phyloP scores from a whole-genome alignment of 202 grass and related monocot genomes.

The Digitaria exilis region DNA sequence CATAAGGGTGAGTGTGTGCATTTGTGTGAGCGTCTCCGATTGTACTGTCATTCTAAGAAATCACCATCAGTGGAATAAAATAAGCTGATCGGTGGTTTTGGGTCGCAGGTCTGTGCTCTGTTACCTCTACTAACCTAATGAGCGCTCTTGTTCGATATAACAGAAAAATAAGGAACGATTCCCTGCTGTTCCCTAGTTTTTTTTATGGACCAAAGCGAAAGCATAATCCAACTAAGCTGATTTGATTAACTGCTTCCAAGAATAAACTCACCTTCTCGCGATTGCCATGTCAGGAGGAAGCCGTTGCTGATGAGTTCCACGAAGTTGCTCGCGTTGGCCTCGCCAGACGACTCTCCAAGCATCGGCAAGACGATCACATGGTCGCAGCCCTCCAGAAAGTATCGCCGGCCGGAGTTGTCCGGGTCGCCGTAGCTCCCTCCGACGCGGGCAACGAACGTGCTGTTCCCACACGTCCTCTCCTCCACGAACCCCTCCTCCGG shows the following conservation, averaged over 20 bases:
- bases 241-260: too few relatives aligned
- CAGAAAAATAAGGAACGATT: too few relatives aligned
- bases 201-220: too few relatives aligned
- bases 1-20: too few relatives aligned
- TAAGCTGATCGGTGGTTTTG: not conserved
- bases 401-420: not conserved
- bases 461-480: not conserved
- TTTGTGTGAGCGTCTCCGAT: too few relatives aligned
- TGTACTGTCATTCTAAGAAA: too few relatives aligned
- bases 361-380: conserved; percentile 18
- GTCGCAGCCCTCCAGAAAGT: conserved; percentile 1
- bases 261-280: too few relatives aligned
- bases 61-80: not conserved
- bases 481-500: not conserved
- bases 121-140: too few relatives aligned
- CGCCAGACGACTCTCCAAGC: not conserved
- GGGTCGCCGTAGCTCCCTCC: not conserved
- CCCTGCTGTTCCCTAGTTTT: too few relatives aligned
- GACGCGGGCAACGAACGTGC: not conserved
- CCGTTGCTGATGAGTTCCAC: not conserved
- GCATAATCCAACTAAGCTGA: too few relatives aligned
- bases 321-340: conserved; percentile 26
- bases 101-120: too few relatives aligned
- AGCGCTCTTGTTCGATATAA: too few relatives aligned
- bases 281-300: conserved; percentile 44